Base-by-base conservation (phyloP, 2,329 filamentous ascomycete species). In the Rosellinia necatrix region DNA sequence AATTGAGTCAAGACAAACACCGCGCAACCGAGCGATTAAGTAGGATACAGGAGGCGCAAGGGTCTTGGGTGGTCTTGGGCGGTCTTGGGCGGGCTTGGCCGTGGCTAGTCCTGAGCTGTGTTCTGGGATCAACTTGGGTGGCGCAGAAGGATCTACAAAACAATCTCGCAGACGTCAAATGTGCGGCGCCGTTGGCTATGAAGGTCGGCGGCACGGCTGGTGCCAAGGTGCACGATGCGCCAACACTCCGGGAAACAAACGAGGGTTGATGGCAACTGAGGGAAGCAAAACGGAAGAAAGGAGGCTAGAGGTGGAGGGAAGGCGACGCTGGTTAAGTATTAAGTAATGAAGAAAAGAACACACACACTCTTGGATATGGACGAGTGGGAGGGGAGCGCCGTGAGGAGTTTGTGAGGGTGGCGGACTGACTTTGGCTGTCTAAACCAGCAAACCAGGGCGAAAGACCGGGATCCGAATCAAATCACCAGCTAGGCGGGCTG, bases 11-110 rank as follows among this genome's bases (percentile, higher is more conserved):
- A 61, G 22, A 15, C 27, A 56, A 37, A 49, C 24, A 44, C 43
- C 21, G 58, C 30, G 38, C 41, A 42, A 46, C 43, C 47, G 46
- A 44, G 41, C 53, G 53, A 58, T 53, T 60, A 55, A 61, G 59
- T 51, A 59, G 56, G 56, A 56, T 44, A 37, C 51, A 37, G 51
- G 63, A 57, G 63, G 64, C 64, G 61, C 55, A 63, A 49, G 58
- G 57, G 62, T 65, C 64, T 64, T 64, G 60, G 64, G 52, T 53
- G 58, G 43, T 53, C 64, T 68, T 65, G 64, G 66, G 62, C 59
- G 37, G n/a, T n/a, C n/a, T n/a, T 64, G 60, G 64, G 52, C 54
- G 58, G 43, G 54, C 64, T 68, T 65, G 64, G 66, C 63, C 59
- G 37, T 59, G 42, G 57, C 44, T 58, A 61, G 53, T 57, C 63